Evolutionary conservation across 306 rosid genomes (phyloP).

Genomic region (Quercus agrifolia): DNA sequence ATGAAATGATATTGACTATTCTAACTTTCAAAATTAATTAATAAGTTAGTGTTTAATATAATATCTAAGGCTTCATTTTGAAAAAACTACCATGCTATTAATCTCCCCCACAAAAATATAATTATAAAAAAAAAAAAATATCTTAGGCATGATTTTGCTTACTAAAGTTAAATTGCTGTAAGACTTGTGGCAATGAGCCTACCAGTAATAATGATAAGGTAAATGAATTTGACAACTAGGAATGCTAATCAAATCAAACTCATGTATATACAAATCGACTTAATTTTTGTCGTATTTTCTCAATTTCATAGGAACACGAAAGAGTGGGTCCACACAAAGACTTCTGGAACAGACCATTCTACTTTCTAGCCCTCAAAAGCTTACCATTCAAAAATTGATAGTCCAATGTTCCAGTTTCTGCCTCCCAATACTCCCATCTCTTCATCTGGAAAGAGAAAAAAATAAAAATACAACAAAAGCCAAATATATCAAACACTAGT

Average conservation of each 20-base stretch:
- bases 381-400: conserved; percentile 45
- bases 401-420: conserved; percentile 52
- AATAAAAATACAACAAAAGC: neutral
- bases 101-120: too few relatives aligned
- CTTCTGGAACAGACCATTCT: neutral
- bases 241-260: neutral
- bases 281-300: neutral
- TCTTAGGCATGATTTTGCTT: too few relatives aligned
- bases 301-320: too few relatives aligned
- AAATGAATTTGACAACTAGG: neutral
- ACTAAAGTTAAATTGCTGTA: too few relatives aligned
- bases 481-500: neutral
- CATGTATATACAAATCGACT: neutral
- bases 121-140: too few relatives aligned
- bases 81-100: too few relatives aligned
- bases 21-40: too few relatives aligned
- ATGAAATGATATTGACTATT: too few relatives aligned
- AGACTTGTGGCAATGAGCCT: too few relatives aligned
- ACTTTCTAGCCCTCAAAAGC: neutral
- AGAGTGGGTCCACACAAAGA: neutral
- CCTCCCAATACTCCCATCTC: conserved; percentile 56
- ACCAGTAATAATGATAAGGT: neutral
- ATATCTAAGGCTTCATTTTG: too few relatives aligned
- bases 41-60: too few relatives aligned
- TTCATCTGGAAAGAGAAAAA: conserved; percentile 36